Conservation (phyloP, 164 flowering plant species). For the Vitis rotundifolia region DNA sequence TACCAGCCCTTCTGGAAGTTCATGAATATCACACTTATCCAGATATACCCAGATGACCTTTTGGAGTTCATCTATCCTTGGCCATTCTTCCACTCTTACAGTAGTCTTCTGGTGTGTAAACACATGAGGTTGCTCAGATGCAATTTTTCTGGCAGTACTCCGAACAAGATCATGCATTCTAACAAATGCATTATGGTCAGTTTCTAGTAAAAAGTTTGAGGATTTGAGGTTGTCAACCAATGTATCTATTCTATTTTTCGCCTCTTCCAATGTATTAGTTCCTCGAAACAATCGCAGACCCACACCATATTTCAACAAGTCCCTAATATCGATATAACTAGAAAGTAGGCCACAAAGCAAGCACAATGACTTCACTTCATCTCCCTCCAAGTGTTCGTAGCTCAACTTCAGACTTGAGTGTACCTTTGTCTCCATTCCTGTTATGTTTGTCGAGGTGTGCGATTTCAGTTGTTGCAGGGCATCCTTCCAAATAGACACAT, state of each 20-base stretch:
- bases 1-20: constrained; percentile 12
- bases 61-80: background rate
- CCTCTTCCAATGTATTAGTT: background rate
- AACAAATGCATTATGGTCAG: too few relatives aligned
- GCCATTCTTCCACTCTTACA: background rate
- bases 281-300: background rate
- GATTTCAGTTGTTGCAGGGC: too few relatives aligned
- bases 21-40: background rate
- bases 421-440: background rate
- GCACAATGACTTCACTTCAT: too few relatives aligned
- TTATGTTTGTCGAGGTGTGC: too few relatives aligned
- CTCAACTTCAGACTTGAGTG: constrained; percentile 12
- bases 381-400: background rate
- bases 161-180: too few relatives aligned
- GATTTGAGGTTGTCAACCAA: constrained; percentile 4
- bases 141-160: too few relatives aligned
- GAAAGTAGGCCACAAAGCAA: too few relatives aligned
- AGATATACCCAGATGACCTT: background rate
- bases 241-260: constrained; percentile 3
- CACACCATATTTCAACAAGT: too few relatives aligned
- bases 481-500: too few relatives aligned
- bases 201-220: too few relatives aligned
- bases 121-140: background rate
- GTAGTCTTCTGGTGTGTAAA: too few relatives aligned
- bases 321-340: fast-evolving